Conservation (phyloP, 805 yeast genomes). For the Wickerhamiella sorbophila region DNA sequence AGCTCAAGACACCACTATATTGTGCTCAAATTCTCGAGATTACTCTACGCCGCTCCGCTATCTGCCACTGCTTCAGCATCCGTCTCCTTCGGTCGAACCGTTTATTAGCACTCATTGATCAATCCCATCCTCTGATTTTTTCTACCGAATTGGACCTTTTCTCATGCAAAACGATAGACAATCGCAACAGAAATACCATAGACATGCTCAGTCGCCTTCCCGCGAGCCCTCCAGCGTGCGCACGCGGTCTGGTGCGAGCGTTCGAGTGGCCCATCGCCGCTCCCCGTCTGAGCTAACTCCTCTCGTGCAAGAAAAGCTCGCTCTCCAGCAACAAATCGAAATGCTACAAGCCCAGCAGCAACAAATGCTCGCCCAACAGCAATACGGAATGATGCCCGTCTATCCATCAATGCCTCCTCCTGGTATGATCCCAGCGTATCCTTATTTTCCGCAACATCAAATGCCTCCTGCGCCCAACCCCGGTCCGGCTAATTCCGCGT, state of each 20-base stretch:
- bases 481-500: not conserved
- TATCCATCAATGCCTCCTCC: constrained; percentile 7
- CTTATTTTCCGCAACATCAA: not conserved
- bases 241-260: constrained; percentile 30
- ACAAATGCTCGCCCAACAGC: constrained; percentile 61
- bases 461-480: constrained; percentile 1
- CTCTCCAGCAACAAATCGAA: constrained; percentile 84
- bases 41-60: no score
- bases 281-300: constrained; percentile 92
- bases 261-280: constrained; percentile 92
- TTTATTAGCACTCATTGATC: no score
- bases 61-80: no score
- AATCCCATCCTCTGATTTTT: no score
- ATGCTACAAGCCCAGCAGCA: constrained; percentile 85
- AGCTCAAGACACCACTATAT: no score
- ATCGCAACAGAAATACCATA: not conserved
- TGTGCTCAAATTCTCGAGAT: no score
- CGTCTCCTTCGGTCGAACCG: no score
- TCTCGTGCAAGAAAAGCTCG: constrained; percentile 65
- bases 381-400: constrained; percentile 22
- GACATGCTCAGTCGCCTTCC: not conserved
- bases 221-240: not conserved
- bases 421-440: not conserved
- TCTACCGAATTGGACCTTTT: no score
- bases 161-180: not conserved